Percentiles rank a stretch among this genome's conserved stretches.
Evolutionary conservation across 306 rosid species (phyloP).

Genomic region (Phaseolus lunatus): DNA sequence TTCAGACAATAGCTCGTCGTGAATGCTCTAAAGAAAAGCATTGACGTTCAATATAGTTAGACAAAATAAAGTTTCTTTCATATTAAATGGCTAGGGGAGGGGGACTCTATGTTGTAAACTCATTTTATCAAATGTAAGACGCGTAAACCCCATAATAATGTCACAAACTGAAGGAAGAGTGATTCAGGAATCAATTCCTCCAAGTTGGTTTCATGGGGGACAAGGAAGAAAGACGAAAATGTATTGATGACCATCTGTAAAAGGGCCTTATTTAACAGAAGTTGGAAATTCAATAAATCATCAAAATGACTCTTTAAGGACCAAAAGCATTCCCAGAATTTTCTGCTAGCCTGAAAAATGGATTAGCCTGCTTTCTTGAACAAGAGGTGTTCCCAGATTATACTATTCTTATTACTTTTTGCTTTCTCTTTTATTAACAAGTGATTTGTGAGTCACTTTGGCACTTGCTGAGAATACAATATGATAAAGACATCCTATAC

Average conservation of each 20-base stretch:
- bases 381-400: conserved; percentile 6
- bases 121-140: conserved; percentile 34
- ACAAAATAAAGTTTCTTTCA: conserved; percentile 8
- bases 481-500: conserved; percentile 17
- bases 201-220: conserved; percentile 10
- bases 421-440: conserved; percentile 1
- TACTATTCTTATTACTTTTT: neutral
- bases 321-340: conserved; percentile 22
- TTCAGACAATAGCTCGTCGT: conserved; percentile 78
- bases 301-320: conserved; percentile 27
- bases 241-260: neutral
- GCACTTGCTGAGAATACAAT: neutral
- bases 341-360: neutral
- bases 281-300: neutral
- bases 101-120: conserved; percentile 22
- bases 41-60: conserved; percentile 41
- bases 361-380: conserved; percentile 10
- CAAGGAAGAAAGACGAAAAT: conserved; percentile 5
- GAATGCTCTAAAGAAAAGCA: conserved; percentile 65
- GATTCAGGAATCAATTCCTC: neutral
- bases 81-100: conserved; percentile 21
- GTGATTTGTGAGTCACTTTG: conserved; percentile 27
- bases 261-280: conserved; percentile 7
- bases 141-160: neutral
- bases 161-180: conserved; percentile 1